Evolutionary conservation across 495 filamentous ascomycete genomes (phyloP).

Genomic region (Corynascus novoguineensis): DNA sequence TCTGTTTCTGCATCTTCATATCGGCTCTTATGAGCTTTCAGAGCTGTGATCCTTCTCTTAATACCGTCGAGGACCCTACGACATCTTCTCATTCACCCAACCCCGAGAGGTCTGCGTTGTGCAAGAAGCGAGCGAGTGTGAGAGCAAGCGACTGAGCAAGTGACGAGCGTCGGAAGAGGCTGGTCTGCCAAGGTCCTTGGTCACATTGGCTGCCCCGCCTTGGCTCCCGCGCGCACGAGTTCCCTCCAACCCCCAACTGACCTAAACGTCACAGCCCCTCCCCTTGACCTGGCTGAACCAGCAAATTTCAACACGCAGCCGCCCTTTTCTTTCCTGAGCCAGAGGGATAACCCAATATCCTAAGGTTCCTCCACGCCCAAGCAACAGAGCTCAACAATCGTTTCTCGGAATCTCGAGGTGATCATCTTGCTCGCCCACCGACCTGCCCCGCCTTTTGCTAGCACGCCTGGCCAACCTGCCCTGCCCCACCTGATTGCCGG

Average conservation of each 20-base stretch:
- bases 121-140: background rate
- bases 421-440: background rate
- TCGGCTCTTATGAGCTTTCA: background rate
- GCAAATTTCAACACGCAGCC: background rate
- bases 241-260: slow-evolving; percentile 8
- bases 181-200: slow-evolving; percentile 20
- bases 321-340: background rate
- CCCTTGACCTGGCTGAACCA: slow-evolving; percentile 8
- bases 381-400: background rate
- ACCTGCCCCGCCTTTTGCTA: background rate
- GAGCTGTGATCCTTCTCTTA: background rate
- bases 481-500: slow-evolving; percentile 13
- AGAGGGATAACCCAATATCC: background rate
- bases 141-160: background rate
- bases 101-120: background rate
- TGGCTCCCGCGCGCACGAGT: slow-evolving; percentile 15
- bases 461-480: background rate
- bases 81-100: background rate
- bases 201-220: slow-evolving; percentile 19
- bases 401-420: background rate
- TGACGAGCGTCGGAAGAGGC: slow-evolving; percentile 3
- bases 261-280: slow-evolving; percentile 20
- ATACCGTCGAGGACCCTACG: slow-evolving; percentile 6
- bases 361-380: background rate
- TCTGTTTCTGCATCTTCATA: background rate